Conservation (phyloP, 176 grass and related monocot genomes). For the Bonia amplexicaulis region DNA sequence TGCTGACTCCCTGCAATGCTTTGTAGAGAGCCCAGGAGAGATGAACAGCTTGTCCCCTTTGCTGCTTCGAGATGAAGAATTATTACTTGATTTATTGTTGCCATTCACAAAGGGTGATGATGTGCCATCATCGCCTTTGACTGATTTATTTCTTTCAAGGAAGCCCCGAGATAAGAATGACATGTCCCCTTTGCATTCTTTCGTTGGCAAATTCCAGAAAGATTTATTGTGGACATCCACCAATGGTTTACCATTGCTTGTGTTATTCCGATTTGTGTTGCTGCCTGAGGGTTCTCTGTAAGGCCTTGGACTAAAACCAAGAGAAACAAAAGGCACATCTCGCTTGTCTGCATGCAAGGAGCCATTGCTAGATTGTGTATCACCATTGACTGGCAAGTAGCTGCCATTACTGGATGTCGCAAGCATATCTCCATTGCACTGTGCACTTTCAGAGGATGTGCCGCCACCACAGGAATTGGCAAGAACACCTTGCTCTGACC, state of each 20-base stretch:
- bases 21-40: slow-evolving; percentile 25
- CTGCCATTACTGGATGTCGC: slow-evolving; percentile 1
- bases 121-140: slow-evolving; percentile 17
- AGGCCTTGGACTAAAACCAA: slow-evolving; percentile 40
- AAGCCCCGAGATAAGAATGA: slow-evolving; percentile 36
- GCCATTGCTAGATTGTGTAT: background rate
- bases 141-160: slow-evolving; percentile 25
- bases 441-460: slow-evolving; percentile 27
- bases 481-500: slow-evolving; percentile 27
- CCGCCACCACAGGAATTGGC: background rate
- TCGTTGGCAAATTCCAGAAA: background rate
- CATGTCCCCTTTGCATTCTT: slow-evolving; percentile 34
- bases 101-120: slow-evolving; percentile 31
- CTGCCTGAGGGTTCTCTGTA: slow-evolving; percentile 32
- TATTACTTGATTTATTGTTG: slow-evolving; percentile 15
- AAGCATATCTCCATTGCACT: slow-evolving; percentile 36
- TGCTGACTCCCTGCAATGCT: background rate
- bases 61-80: slow-evolving; percentile 9
- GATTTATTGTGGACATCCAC: background rate
- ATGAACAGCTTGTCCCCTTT: background rate
- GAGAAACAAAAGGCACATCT: slow-evolving; percentile 23
- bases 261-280: slow-evolving; percentile 10
- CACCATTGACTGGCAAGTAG: background rate
- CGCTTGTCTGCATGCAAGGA: slow-evolving; percentile 9
- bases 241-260: slow-evolving; percentile 11